A percentile compares a stretch with the other conserved stretches of the same genome.
These are phyloP conservation scores for Thraustochytrium striatum DNA, from an alignment of 352 stramenopile genomes.

Conservation along the genomic window DNA sequence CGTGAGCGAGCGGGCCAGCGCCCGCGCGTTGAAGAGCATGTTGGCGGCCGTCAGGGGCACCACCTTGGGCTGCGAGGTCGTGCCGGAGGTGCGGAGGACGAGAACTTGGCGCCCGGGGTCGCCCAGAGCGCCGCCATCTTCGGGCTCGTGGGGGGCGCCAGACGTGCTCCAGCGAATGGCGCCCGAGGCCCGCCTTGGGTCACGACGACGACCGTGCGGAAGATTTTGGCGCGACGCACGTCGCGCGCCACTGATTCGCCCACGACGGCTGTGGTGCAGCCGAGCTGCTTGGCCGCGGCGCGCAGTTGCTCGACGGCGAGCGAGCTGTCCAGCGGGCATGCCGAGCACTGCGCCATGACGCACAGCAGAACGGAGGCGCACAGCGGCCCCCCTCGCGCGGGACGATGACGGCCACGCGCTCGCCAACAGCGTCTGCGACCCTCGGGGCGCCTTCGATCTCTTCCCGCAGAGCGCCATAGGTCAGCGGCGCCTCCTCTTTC, in stretches of 20 bases:
- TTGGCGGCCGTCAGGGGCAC: not conserved
- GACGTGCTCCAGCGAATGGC: not conserved
- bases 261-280: not conserved
- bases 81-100: not conserved
- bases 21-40: not conserved
- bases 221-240: not conserved
- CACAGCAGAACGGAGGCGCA: not conserved
- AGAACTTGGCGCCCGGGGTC: not conserved
- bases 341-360: not conserved
- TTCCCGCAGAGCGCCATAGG: too few relatives aligned
- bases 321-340: not conserved
- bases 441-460: not conserved
- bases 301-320: not conserved
- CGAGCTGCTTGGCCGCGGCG: not conserved
- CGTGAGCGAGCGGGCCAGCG: not conserved
- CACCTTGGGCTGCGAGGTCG: not conserved
- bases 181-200: not conserved
- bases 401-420: not conserved
- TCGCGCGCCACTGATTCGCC: too few relatives aligned
- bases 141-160: too few relatives aligned
- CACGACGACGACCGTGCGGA: not conserved
- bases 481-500: too few relatives aligned
- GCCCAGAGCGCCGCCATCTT: not conserved
- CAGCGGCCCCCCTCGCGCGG: not conserved
- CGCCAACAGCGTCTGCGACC: not conserved